Percentiles rank a stretch among this genome's conserved stretches.
These are phyloP conservation scores for Cercospora sesami DNA, from an alignment of 2,329 filamentous ascomycete genomes.

Conservation along the genomic window DNA sequence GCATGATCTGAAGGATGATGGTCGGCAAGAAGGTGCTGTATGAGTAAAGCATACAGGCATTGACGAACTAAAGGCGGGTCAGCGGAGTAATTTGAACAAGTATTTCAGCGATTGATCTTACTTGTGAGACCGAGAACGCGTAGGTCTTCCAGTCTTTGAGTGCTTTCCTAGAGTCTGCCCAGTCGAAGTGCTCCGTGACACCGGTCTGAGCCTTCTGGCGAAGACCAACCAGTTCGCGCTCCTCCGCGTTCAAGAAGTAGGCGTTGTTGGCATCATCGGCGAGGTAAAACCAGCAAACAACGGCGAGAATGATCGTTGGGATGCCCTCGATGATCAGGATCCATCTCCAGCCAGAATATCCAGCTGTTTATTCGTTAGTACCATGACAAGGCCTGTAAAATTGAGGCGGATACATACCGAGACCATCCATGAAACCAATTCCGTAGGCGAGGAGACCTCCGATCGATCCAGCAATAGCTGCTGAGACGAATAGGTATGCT, in stretches of 20 bases:
- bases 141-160: conserved; percentile 76
- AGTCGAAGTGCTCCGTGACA: conserved; percentile 55
- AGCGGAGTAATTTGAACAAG: no score
- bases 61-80: conserved; percentile 64
- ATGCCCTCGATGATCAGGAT: conserved; percentile 55
- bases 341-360: conserved; percentile 63
- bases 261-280: conserved; percentile 67
- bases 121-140: conserved; percentile 62
- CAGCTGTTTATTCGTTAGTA: conserved; percentile 53
- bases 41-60: conserved; percentile 75
- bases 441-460: conserved; percentile 44
- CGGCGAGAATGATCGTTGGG: conserved; percentile 43
- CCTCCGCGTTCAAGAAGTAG: conserved; percentile 59
- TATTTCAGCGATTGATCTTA: not conserved
- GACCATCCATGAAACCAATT: conserved; percentile 70
- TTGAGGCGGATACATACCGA: conserved; percentile 50
- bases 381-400: conserved; percentile 24
- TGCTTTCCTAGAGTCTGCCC: conserved; percentile 64
- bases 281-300: conserved; percentile 46
- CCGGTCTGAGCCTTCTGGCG: conserved; percentile 54
- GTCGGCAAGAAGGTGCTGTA: conserved; percentile 77
- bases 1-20: conserved; percentile 70
- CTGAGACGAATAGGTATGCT: conserved; percentile 49
- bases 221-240: conserved; percentile 59
- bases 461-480: conserved; percentile 51